phyloP scores from a whole-genome alignment of 2,329 filamentous ascomycete species.

The Juglanconis sp. region DNA sequence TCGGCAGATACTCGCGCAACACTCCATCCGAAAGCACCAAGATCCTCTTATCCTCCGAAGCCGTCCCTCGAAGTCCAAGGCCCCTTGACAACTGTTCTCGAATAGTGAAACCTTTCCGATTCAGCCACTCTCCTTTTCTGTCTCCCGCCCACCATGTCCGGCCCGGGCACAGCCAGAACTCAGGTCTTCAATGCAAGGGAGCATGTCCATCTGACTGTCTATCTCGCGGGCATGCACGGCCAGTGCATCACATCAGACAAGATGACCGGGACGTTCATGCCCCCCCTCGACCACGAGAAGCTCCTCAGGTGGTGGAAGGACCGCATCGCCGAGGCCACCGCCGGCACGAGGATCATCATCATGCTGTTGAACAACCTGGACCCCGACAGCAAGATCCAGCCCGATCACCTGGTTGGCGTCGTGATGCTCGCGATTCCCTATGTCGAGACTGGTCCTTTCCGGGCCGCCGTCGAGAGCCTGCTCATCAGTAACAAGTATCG shows the following conservation, averaged over 20 bases:
- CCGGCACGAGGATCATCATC: constrained; percentile 48
- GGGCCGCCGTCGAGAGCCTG: constrained; percentile 55
- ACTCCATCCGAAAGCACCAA: too few relatives aligned
- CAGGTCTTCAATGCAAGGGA: constrained; percentile 40
- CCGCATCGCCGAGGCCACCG: constrained; percentile 44
- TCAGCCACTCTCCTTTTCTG: too few relatives aligned
- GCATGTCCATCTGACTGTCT: constrained; percentile 51
- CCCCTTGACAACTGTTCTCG: too few relatives aligned
- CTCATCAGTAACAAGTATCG: constrained; percentile 52
- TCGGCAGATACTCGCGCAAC: too few relatives aligned
- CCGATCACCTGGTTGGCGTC: constrained; percentile 50
- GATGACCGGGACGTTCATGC: constrained; percentile 56
- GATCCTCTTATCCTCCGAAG: too few relatives aligned
- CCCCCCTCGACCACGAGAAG: constrained; percentile 54
- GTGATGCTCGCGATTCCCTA: constrained; percentile 52
- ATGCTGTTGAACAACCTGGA: constrained; percentile 43
- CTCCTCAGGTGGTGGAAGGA: constrained; percentile 57
- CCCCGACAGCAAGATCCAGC: constrained; percentile 33
- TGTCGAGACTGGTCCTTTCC: constrained; percentile 54
- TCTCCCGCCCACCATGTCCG: not conserved
- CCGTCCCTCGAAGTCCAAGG: too few relatives aligned
- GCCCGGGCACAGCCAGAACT: constrained; percentile 17
- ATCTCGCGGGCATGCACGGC: constrained; percentile 56
- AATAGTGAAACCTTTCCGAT: too few relatives aligned
- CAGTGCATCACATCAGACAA: constrained; percentile 57